Evolutionary conservation across 345 rosid species (phyloP).

Genomic region (Heritiera fomes): DNA sequence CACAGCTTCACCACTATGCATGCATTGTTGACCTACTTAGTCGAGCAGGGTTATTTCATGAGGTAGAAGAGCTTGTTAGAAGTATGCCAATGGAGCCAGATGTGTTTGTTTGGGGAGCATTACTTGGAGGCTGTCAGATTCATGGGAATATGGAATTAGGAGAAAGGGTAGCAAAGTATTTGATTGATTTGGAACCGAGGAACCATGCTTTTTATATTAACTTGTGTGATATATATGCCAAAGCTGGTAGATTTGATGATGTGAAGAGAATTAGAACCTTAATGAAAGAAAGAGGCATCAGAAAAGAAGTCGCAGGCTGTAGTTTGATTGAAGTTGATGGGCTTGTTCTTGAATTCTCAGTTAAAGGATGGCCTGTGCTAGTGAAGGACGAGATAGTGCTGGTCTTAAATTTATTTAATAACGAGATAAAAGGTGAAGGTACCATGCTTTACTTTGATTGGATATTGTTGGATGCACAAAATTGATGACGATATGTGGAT

Average conservation of each 20-base stretch:
- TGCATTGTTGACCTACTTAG: constrained; percentile 55
- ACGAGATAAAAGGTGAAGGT: constrained; percentile 32
- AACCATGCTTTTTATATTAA: constrained; percentile 58
- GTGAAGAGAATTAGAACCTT: constrained; percentile 41
- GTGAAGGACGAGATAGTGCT: constrained; percentile 33
- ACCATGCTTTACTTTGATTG: background rate
- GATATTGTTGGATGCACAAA: constrained; percentile 13
- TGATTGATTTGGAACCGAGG: constrained; percentile 50
- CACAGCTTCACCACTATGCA: constrained; percentile 53
- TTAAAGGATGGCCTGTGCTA: constrained; percentile 37
- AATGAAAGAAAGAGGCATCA: constrained; percentile 49
- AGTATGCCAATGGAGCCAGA: constrained; percentile 60
- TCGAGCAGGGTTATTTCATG: constrained; percentile 53
- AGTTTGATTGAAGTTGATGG: constrained; percentile 64
- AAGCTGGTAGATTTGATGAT: constrained; percentile 46
- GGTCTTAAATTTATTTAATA: constrained; percentile 36
- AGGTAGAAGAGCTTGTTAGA: constrained; percentile 49
- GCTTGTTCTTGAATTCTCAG: constrained; percentile 50
- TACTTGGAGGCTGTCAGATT: constrained; percentile 65
- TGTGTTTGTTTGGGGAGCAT: constrained; percentile 61
- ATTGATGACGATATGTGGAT: background rate
- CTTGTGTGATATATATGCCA: constrained; percentile 58
- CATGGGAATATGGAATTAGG: constrained; percentile 51
- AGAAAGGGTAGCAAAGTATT: constrained; percentile 44
- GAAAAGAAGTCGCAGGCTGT: constrained; percentile 54